Evolutionary conservation across 2,329 filamentous ascomycete genomes (phyloP).

Genomic region (Trichoderma arundinaceum): DNA sequence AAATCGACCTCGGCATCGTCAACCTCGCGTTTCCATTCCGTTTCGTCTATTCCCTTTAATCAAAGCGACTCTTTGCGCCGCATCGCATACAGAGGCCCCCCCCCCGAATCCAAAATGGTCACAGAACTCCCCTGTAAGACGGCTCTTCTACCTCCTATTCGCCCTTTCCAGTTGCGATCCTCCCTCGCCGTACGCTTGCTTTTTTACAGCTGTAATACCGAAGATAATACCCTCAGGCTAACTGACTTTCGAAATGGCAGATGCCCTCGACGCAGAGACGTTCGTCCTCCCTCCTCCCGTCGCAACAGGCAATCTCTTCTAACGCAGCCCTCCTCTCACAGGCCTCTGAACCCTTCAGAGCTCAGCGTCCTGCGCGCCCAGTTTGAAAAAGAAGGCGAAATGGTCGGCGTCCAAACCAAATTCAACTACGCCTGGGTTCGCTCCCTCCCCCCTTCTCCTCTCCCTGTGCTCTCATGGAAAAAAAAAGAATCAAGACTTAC

Average conservation of each 20-base stretch:
- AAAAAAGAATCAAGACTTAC: constrained; percentile 18
- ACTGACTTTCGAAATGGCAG: constrained; percentile 52
- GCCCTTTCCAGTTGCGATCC: background rate
- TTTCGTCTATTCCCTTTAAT: background rate
- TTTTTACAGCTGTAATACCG: constrained; percentile 18
- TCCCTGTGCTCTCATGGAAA: background rate
- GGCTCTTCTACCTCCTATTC: background rate
- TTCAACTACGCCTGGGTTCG: constrained; percentile 99
- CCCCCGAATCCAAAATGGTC: constrained; percentile 48
- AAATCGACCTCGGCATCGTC: background rate
- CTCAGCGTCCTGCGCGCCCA: constrained; percentile 90
- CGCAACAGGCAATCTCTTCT: background rate
- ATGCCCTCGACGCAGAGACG: constrained; percentile 98
- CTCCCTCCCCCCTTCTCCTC: constrained; percentile 17
- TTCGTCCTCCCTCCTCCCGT: constrained; percentile 48
- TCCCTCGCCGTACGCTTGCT: no score
- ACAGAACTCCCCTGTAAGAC: constrained; percentile 56
- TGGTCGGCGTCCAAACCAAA: constrained; percentile 96
- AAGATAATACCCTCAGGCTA: constrained; percentile 1
- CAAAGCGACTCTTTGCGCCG: constrained; percentile 11
- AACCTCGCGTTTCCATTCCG: background rate
- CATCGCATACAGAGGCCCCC: background rate
- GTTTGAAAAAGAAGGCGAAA: constrained; percentile 96
- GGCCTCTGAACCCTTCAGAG: constrained; percentile 88
- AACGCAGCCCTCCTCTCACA: constrained; percentile 44